Evolutionary conservation across 106 monocot species (phyloP), one percentile per base, ranked within the genome.

Genomic region (Acanthochlamys bracteata): DNA sequence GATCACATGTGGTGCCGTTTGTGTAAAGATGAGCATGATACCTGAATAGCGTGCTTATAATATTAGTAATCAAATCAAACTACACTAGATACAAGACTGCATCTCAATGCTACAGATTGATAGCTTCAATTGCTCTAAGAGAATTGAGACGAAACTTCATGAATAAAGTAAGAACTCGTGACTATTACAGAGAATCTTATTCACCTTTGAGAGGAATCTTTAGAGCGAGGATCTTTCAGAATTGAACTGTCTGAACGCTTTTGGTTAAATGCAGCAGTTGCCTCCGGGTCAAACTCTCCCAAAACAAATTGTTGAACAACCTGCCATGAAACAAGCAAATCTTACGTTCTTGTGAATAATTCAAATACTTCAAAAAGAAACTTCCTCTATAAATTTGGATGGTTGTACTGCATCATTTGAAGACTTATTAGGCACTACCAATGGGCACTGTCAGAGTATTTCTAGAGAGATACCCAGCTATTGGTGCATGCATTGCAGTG

Each of bases 1-100:
- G 84, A 63, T 90, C 94, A 67, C 90, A 95, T 39, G 65, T 42
- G n/a, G 94, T 95, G 63, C 90, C 90, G 46, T 95, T 95, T 55
- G 76, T 82, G 65, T 77, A 90, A 57, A 73, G 59, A 74, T 95
- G 86, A 67, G 86, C 73, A 69, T 90, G 86, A 59, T 95, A 89
- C 65, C 89, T 94, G 77, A 13, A 17, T 16, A 7, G 39, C 54
- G 67, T 59, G 25, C 19, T 17, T 41, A 22, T 11, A 43, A 39
- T 42, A 17, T 25, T n/a, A n/a, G n/a, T n/a, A n/a, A n/a, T n/a
- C n/a, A n/a, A n/a, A n/a, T n/a, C n/a, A n/a, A n/a, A n/a, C n/a
- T n/a, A n/a, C n/a, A n/a, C n/a, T n/a, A n/a, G n/a, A n/a, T n/a
- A n/a, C n/a, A n/a, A n/a, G n/a, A n/a, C n/a, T n/a, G n/a, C n/a